Evolutionary conservation across 2,329 filamentous ascomycete genomes (phyloP).

Genomic region (Mycosphaerella sp.): DNA sequence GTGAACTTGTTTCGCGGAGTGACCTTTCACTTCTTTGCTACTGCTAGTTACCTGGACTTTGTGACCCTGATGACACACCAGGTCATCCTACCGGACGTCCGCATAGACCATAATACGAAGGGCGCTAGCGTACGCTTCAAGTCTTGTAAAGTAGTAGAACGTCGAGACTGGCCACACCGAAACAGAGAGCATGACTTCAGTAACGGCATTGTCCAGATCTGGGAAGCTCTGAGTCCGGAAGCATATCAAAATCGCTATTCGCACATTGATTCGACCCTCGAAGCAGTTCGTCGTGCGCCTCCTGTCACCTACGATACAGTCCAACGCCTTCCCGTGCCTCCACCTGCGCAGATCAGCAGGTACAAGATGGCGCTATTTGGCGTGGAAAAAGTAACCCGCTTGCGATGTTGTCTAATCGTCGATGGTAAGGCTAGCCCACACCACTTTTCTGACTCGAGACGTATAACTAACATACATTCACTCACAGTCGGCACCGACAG

Average conservation of each 20-base stretch:
- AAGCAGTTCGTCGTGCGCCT: background rate
- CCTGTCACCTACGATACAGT: background rate
- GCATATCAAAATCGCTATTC: constrained; percentile 2
- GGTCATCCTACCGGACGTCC: constrained; percentile 2
- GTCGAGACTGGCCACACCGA: background rate
- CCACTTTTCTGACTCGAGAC: background rate
- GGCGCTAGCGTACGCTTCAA: constrained; percentile 2
- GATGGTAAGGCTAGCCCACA: background rate
- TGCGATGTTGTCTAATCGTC: background rate
- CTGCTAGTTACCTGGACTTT: constrained; percentile 6
- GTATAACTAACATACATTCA: background rate
- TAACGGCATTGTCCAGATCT: constrained; percentile 6
- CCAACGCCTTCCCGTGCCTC: background rate
- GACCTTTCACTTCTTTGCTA: constrained; percentile 2
- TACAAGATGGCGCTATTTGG: constrained; percentile 9
- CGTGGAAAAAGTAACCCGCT: background rate
- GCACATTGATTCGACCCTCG: background rate
- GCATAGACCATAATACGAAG: background rate
- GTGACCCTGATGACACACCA: constrained; percentile 3
- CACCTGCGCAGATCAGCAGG: constrained; percentile 1
- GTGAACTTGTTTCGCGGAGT: constrained; percentile 8
- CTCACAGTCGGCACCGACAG: constrained; percentile 4
- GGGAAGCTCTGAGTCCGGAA: constrained; percentile 1
- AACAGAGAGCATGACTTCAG: background rate
- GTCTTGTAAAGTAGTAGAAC: background rate